Evolutionary conservation across 1,284 basidiomycete genomes (phyloP), one percentile per base, ranked within the genome.

Genomic region (Irpex lacteus): DNA sequence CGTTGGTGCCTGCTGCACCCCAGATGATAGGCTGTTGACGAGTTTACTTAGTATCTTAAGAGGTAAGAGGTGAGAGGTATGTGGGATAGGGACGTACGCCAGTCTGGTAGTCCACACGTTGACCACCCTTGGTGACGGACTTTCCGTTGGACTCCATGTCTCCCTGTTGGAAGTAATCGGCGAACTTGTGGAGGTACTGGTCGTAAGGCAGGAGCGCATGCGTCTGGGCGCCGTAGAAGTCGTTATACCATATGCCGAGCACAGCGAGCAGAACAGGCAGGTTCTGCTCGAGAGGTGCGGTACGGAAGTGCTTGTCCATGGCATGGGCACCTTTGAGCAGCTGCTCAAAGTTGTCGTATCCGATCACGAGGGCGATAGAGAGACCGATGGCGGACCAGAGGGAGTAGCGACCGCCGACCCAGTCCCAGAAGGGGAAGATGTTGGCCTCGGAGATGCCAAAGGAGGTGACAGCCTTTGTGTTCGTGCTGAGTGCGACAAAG

Each of bases 341-440:
- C 76, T 93, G 82, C 77, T 94, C 89, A 77, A 98, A 99, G 85
- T 97, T 93, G 55, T 98, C 93, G 76, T 89, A 98, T 5, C 97
- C 98, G 70, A 98, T 93, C 64, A 90, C 89, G 64, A 99, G 83
- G 61, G 94, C 92, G 77, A 99, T 98, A 59, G 93, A 94, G 60
- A 99, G 85, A 67, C 97, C 98, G 71, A 99, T 98, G 37, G 98
- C 96, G 67, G 94, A 95, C 97, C 98, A 99, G 71, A 99, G 85
- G 70, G 93, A 96, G 86, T 99, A 99, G 69, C 97, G 89, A 52
- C 98, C 97, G 68, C 97, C 97, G 69, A 99, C 97, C 98, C 98
- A 99, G 80, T 99, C 98, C 97, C 97, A 99, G 88, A 99, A 99
- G 77, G 93, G 90, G 89, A 99, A 99, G 96, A 99, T 99, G 83